Conservation (phyloP, 179 eudicot species). For the Monotropa hypopitys region DNA sequence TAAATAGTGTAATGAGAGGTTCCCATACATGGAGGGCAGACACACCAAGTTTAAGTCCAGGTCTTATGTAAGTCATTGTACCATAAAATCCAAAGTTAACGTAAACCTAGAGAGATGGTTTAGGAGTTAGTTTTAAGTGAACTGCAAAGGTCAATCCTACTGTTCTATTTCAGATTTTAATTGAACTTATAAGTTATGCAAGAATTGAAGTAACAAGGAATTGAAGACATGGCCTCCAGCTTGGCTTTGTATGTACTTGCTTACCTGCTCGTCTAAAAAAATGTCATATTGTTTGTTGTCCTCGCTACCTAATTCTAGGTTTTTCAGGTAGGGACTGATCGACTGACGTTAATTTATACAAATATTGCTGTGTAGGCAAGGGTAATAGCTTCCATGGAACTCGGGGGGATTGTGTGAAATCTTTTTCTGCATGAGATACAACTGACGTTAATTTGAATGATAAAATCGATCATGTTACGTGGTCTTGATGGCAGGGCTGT, state of each 20-base stretch:
- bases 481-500: neutral
- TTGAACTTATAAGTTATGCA: neutral
- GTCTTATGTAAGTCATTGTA: neutral
- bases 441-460: neutral
- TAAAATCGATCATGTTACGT: too few relatives aligned
- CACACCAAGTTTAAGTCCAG: neutral
- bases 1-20: neutral
- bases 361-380: neutral
- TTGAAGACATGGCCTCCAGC: neutral
- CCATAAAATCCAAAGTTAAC: neutral
- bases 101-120: neutral
- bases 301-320: neutral
- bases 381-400: neutral
- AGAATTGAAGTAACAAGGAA: neutral
- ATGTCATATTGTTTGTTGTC: too few relatives aligned
- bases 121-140: neutral
- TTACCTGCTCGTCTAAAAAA: too few relatives aligned
- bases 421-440: neutral
- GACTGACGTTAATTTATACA: too few relatives aligned
- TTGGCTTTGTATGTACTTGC: neutral
- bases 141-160: neutral
- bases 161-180: too few relatives aligned
- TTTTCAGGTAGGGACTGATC: neutral
- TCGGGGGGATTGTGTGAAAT: neutral
- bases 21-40: neutral